Evolutionary conservation across 768 basidiomycete genomes (phyloP).

Genomic region (Hygrocybe coccinea): DNA sequence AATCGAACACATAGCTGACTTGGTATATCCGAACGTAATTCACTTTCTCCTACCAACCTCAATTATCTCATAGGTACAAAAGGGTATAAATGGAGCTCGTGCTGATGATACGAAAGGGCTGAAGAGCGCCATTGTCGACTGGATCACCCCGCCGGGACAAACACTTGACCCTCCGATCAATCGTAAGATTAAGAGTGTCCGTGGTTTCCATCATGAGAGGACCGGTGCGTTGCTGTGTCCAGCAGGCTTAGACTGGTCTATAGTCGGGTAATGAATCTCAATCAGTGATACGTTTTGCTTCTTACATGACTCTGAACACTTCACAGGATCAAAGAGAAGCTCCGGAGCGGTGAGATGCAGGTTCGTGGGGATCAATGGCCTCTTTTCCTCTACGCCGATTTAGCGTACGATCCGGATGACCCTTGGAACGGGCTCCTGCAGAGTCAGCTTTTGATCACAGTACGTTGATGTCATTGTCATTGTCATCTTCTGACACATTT

Average conservation of each 20-base stretch:
- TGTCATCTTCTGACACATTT: background rate
- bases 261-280: constrained; percentile 13
- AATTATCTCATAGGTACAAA: no score
- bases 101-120: constrained; percentile 2
- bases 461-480: background rate
- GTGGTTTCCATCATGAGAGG: constrained; percentile 16
- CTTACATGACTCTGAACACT: background rate
- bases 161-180: constrained; percentile 5
- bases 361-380: constrained; percentile 7
- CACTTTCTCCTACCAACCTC: no score
- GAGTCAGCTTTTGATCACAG: constrained; percentile 4
- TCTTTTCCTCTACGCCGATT: constrained; percentile 10
- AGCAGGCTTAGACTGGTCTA: constrained; percentile 17
- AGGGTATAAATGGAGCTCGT: constrained; percentile 1
- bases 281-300: background rate
- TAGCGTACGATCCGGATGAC: constrained; percentile 13
- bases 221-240: constrained; percentile 21
- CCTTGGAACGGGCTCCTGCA: constrained; percentile 13
- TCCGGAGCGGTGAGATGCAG: constrained; percentile 5
- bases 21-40: no score
- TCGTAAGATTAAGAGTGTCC: constrained; percentile 12
- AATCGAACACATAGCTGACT: no score
- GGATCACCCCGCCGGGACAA: constrained; percentile 14
- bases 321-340: constrained; percentile 10
- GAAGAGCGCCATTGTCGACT: constrained; percentile 13